These are phyloP conservation scores for Neonectria ditissima DNA, from an alignment of 2,329 filamentous ascomycete species.

Conservation along the genomic window DNA sequence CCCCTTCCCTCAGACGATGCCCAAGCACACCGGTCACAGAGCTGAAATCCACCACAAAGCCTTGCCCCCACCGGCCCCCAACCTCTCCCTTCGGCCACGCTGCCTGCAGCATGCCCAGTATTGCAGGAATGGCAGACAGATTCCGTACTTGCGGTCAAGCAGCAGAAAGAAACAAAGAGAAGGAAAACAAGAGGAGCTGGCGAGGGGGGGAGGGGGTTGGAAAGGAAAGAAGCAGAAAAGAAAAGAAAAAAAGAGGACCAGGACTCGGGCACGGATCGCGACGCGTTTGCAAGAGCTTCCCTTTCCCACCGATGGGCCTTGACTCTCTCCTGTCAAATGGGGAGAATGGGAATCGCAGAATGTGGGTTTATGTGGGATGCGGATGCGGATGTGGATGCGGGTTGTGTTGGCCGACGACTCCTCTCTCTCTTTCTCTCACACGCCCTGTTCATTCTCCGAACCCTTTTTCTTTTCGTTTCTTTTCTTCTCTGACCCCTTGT, in stretches of 20 bases:
- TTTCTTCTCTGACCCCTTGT: conserved; percentile 6
- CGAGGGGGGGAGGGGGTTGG: conserved; percentile 9
- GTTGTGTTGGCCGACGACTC: conserved; percentile 19
- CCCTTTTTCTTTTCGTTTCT: background rate
- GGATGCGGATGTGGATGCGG: conserved; percentile 16
- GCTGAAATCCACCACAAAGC: conserved; percentile 15
- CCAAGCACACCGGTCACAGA: background rate
- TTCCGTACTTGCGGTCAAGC: conserved; percentile 14
- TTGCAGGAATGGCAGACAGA: conserved; percentile 9
- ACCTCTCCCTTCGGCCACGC: background rate
- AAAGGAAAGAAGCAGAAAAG: conserved; percentile 2
- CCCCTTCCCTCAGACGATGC: background rate
- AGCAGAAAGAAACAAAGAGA: background rate
- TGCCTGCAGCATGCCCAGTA: conserved; percentile 9
- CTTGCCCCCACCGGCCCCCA: conserved; percentile 8
- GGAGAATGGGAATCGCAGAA: conserved; percentile 1
- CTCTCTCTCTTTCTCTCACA: background rate
- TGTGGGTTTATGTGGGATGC: background rate
- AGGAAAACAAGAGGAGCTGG: conserved; percentile 3
- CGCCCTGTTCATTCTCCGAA: background rate
- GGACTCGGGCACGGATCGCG: conserved; percentile 4
- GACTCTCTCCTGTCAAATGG: background rate
- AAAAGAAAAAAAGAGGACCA: background rate
- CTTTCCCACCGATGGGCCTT: conserved; percentile 10
- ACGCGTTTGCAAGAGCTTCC: conserved; percentile 13